Conservation (phyloP, 768 basidiomycete species). For the Kwoniella europaea region DNA sequence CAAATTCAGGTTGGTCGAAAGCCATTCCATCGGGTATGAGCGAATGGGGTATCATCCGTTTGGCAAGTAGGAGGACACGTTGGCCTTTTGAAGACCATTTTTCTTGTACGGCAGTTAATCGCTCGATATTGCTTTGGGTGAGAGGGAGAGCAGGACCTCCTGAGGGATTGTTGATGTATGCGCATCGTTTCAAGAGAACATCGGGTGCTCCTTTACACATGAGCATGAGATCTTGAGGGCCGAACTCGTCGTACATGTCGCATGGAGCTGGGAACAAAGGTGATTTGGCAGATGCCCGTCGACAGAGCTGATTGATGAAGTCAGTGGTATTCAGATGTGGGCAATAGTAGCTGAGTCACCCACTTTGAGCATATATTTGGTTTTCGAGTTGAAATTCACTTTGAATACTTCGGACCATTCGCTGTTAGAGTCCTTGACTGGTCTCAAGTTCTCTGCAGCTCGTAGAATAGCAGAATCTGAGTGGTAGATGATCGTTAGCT, state of each 20-base stretch:
- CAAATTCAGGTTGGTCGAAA: slow-evolving; percentile 59
- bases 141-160: slow-evolving; percentile 59
- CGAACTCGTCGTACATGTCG: slow-evolving; percentile 41
- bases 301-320: too few relatives aligned
- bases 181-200: slow-evolving; percentile 53
- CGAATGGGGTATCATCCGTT: slow-evolving; percentile 59
- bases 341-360: slow-evolving; percentile 52
- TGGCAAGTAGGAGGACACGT: slow-evolving; percentile 69
- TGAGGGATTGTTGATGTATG: slow-evolving; percentile 59
- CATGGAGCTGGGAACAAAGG: slow-evolving; percentile 43
- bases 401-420: slow-evolving; percentile 58
- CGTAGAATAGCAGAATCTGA: slow-evolving; percentile 65
- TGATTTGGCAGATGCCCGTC: slow-evolving; percentile 19
- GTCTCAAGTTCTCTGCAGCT: slow-evolving; percentile 58
- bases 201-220: slow-evolving; percentile 70
- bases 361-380: slow-evolving; percentile 65
- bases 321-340: too few relatives aligned
- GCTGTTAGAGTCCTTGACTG: slow-evolving; percentile 32
- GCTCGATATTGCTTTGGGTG: slow-evolving; percentile 20
- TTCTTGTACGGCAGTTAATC: slow-evolving; percentile 58
- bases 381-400: slow-evolving; percentile 61
- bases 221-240: slow-evolving; percentile 56
- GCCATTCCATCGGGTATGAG: slow-evolving; percentile 55
- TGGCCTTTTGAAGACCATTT: slow-evolving; percentile 65
- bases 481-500: too few relatives aligned